Percentiles rank a stretch among this genome's conserved stretches.
Evolutionary conservation across 306 rosid species (phyloP).

Genomic region (Hippophae tibetana): DNA sequence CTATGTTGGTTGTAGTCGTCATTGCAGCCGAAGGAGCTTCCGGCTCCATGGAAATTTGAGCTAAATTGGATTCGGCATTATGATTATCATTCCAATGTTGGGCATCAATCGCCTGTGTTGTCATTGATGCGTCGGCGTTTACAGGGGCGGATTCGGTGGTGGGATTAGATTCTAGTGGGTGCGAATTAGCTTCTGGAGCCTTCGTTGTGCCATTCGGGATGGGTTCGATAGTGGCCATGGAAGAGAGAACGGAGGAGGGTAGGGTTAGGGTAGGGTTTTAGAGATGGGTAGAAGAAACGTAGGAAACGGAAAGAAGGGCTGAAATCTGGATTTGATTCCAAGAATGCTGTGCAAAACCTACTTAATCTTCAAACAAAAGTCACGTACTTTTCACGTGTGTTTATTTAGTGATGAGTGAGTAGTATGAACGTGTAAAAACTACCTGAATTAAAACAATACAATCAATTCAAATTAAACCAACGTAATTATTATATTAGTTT

Average conservation of each 20-base stretch:
- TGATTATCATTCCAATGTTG: slow-evolving; percentile 8
- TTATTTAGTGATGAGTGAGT: too few relatives aligned
- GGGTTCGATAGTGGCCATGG: slow-evolving; percentile 42
- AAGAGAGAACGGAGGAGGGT: not conserved
- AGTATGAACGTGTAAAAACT: too few relatives aligned
- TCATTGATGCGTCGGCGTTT: not conserved
- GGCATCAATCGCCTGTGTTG: slow-evolving; percentile 13
- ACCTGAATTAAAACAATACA: too few relatives aligned
- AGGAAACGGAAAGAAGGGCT: not conserved
- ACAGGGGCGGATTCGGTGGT: not conserved
- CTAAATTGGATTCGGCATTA: slow-evolving; percentile 16
- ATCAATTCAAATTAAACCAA: too few relatives aligned
- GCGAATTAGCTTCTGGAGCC: slow-evolving; percentile 13
- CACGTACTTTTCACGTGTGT: too few relatives aligned
- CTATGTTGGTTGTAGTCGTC: slow-evolving; percentile 8
- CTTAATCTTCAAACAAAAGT: too few relatives aligned
- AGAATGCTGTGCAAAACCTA: too few relatives aligned
- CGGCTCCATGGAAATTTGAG: slow-evolving; percentile 7
- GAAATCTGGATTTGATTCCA: too few relatives aligned
- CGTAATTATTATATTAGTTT: too few relatives aligned
- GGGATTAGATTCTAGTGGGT: slow-evolving; percentile 1
- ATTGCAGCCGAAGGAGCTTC: slow-evolving; percentile 6
- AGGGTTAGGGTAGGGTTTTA: slow-evolving; percentile 23
- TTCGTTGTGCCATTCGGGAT: slow-evolving; percentile 35
- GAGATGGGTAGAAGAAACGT: not conserved